A percentile compares a stretch with the other conserved stretches of the same genome.
phyloP scores from a whole-genome alignment of 345 rosid species.

The Linum usitatissimum region DNA sequence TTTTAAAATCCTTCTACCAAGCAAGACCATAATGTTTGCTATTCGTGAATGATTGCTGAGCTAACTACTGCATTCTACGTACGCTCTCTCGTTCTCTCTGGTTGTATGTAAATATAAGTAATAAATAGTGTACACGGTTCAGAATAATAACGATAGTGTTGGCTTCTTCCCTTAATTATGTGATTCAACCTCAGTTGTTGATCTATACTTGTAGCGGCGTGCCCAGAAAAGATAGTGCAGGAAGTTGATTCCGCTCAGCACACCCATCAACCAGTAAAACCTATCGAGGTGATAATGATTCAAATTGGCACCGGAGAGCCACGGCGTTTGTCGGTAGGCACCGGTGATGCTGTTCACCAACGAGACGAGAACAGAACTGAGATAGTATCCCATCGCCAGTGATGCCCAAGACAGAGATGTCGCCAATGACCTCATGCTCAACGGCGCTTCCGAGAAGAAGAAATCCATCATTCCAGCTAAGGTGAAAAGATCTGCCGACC shows the following conservation, averaged over 20 bases:
- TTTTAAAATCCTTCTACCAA: too few relatives aligned
- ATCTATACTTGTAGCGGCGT: conserved; percentile 46
- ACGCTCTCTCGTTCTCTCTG: neutral
- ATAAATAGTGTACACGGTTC: neutral
- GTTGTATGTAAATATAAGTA: neutral
- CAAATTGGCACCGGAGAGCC: conserved; percentile 69
- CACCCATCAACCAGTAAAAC: conserved; percentile 82
- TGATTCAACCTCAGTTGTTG: conserved; percentile 11
- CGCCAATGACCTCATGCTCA: conserved; percentile 77
- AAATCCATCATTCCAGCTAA: conserved; percentile 91
- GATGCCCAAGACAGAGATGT: conserved; percentile 94
- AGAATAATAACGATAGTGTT: neutral
- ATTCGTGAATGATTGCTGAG: neutral
- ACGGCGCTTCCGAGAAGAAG: conserved; percentile 81
- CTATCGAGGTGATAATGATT: conserved; percentile 74
- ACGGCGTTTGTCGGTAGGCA: conserved; percentile 32
- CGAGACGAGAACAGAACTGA: conserved; percentile 70
- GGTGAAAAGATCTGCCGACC: conserved; percentile 93
- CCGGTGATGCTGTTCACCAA: conserved; percentile 41
- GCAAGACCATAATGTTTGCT: neutral
- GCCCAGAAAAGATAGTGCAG: conserved; percentile 83
- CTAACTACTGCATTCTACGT: neutral
- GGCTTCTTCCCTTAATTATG: neutral
- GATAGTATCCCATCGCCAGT: conserved; percentile 80
- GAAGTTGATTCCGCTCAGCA: conserved; percentile 56